Percentiles rank a stretch among this genome's conserved stretches.
These are phyloP conservation scores for Pilobolus umbonatus DNA, from an alignment of 192 early-diverging fungal genomes.

Conservation along the genomic window DNA sequence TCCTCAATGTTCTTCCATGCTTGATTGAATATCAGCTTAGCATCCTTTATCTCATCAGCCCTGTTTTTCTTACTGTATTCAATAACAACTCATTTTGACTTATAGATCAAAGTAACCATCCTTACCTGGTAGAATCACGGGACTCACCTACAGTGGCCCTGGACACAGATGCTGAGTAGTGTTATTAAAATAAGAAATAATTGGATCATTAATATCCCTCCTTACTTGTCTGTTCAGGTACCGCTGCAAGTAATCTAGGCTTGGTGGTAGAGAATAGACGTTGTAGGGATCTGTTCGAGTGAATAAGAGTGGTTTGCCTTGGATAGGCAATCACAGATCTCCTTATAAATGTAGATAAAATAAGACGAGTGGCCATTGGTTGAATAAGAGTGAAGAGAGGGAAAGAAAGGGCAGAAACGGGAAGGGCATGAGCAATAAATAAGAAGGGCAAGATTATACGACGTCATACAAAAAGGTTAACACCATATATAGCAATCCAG, in stretches of 20 bases:
- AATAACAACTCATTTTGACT: not conserved
- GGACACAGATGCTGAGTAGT: no score
- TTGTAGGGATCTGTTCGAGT: not conserved
- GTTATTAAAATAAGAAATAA: no score
- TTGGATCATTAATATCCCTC: no score
- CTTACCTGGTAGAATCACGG: constrained; percentile 1
- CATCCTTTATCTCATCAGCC: constrained; percentile 47
- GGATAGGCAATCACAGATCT: not conserved
- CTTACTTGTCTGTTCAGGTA: not conserved
- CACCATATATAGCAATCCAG: no score
- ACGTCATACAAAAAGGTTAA: no score
- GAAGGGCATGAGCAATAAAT: not conserved
- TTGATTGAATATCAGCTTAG: constrained; percentile 58
- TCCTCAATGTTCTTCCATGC: constrained; percentile 57
- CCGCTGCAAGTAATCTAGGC: not conserved
- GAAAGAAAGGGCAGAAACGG: not conserved
- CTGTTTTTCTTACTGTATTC: not conserved
- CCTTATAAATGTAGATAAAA: not conserved
- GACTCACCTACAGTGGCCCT: not conserved
- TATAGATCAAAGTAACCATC: not conserved
- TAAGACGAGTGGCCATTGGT: not conserved
- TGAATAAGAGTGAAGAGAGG: not conserved
- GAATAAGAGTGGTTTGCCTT: not conserved
- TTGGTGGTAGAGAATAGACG: not conserved
- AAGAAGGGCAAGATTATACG: no score